Evolutionary conservation across 768 basidiomycete genomes (phyloP).

Genomic region (Lentinus tigrinus): DNA sequence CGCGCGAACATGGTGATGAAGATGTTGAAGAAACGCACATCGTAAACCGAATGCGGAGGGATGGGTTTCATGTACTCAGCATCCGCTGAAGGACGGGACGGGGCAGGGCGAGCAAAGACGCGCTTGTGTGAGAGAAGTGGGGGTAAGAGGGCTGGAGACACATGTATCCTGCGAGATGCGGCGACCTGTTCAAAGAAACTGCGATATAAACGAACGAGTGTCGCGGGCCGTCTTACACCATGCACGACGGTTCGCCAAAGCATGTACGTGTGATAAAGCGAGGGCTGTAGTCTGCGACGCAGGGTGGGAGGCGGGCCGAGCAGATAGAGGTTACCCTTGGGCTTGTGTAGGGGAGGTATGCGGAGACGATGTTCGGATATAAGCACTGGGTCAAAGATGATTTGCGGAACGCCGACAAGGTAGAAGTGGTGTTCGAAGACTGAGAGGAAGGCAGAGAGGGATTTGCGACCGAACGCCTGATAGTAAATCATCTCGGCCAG

Average conservation of each 20-base stretch:
- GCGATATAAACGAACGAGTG: background rate
- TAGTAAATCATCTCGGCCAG: constrained; percentile 30
- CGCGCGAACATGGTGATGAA: constrained; percentile 47
- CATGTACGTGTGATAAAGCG: background rate
- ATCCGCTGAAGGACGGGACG: background rate
- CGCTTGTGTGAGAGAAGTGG: background rate
- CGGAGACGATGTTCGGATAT: background rate
- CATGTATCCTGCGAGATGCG: background rate
- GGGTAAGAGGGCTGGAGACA: background rate
- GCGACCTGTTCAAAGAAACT: constrained; percentile 2
- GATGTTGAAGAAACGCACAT: constrained; percentile 46
- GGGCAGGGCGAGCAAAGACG: background rate
- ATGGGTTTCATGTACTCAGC: background rate
- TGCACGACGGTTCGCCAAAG: background rate
- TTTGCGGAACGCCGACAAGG: constrained; percentile 49
- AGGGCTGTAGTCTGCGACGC: background rate
- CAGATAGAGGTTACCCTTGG: background rate
- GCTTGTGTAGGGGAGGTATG: background rate
- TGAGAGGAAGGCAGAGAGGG: constrained; percentile 16
- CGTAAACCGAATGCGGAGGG: constrained; percentile 22
- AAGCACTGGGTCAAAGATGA: background rate
- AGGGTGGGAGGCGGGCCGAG: background rate
- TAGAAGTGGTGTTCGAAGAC: constrained; percentile 54
- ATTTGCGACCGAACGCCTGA: background rate
- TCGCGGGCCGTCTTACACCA: background rate